Base-by-base conservation (phyloP, 1,284 basidiomycete species). In the Erythrobasidium hasegawianum region DNA sequence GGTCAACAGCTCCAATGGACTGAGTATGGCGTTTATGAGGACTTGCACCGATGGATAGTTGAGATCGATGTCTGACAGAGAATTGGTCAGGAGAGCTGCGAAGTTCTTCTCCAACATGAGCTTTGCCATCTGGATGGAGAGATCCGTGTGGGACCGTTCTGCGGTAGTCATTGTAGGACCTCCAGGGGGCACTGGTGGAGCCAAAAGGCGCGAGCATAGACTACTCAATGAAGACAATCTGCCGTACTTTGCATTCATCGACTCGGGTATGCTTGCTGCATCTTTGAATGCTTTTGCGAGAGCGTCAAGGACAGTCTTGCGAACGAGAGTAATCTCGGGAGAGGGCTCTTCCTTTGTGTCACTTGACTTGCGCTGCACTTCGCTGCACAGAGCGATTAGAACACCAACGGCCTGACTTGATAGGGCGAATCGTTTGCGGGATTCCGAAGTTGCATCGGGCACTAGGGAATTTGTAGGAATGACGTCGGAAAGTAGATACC, bases 21-120 rank as follows among this genome's bases (percentile, higher is more conserved):
- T 84, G 39, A 99, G 81, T 67, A 98, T 86, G 0, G 88, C 86
- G 20, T 88, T 86, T 16, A 98, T 86, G 27, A 97, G 82, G 41
- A 85, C 84, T 66, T 88, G 87, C 71, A 97, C 86, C 72, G 94
- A 87, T 1, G 96, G 96, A 78, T 94, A 95, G 76, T 97, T 96
- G 59, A 97, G 83, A 75, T 99, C 96, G 41, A 97, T 86, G 65
- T 99, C 96, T 7, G 90, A 87, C 9, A 97, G 82, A 11, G 92
- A 88, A 57, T 82, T 87, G 0, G 96, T 97, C 38, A 99, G 81
- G 2, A 88, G 87, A 5, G 88, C 83, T 20, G 97, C 96, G 73
- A 90, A 96, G 76, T 91, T 92, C 81, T 97, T 97, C 81, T 99
- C 96, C 52, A 99, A 80, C 96, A 99, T 98, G 70, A 94, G 84